Base-by-base conservation (phyloP, 768 basidiomycete genomes). In the Leccinum broughii region DNA sequence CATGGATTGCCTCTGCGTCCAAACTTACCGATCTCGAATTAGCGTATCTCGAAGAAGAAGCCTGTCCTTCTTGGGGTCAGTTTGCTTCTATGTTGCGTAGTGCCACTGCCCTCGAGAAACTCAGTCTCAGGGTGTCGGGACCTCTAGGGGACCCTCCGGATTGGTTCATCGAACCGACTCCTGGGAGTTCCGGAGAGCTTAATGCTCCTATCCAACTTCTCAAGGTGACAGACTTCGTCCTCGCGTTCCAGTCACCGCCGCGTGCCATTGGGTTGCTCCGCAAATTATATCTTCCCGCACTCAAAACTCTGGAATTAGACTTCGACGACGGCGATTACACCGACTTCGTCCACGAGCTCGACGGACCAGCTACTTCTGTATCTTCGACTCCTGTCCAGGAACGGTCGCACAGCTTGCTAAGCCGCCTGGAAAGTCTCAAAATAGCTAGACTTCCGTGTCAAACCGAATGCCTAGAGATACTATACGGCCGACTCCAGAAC, bases 31-130 rank as follows among this genome's bases (percentile, higher is more conserved):
- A 82, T 15, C 68, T 91, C 22, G 82, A 87, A 64, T 75, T 91
- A 46, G 81, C 84, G 0, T 89, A 81, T 73, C 88, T 89, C 64
- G 71, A 80, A 9, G 76, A 80, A 30, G 83, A 88, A 66, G 86
- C 86, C 14, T 83, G 88, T 13, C 90, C 88, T 2, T 77, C 80
- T 4, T 88, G 81, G 72, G 60, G 66, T 10, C 77, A 81, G 14
- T 86, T 91, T 63, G 66, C 72, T 28, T 67, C 78, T 32, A 84
- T 89, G 20, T 68, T 92, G 41, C 69, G 72, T 10, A 65, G 72
- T 24, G 86, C 85, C 4, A 83, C 88, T 3, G 73, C 81, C 41
- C 79, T 92, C 9, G 70, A 77, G 32, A 77, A 69, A 2, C 79
- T 92, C 57, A 77, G 77, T 3, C 75, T 92, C 9, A 78, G 76